Percentiles rank a stretch among this genome's conserved stretches.
Evolutionary conservation across 768 basidiomycete species (phyloP).

Genomic region (Hygrophorus pudorinus): DNA sequence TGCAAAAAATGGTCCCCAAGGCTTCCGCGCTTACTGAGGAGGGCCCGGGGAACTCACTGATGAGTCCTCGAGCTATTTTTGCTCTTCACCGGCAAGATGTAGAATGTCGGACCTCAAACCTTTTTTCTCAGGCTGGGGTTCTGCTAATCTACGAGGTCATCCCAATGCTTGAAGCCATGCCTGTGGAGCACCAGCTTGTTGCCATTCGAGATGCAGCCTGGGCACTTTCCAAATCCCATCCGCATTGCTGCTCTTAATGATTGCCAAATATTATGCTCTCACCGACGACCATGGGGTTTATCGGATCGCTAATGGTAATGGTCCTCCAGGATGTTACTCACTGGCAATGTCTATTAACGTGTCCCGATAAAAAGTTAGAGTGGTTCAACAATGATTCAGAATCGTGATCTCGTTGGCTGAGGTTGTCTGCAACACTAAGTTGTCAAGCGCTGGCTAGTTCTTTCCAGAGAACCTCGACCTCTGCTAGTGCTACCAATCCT

Average conservation of each 20-base stretch:
- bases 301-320: not conserved
- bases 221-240: constrained; percentile 4
- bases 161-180: constrained; percentile 11
- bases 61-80: no score
- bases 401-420: no score
- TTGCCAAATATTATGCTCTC: constrained; percentile 1
- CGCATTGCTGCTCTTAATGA: not conserved
- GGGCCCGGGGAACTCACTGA: constrained; percentile 19
- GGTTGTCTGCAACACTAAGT: no score
- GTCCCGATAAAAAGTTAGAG: no score
- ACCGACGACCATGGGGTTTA: not conserved
- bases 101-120: constrained; percentile 15
- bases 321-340: no score
- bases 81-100: no score
- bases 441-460: no score
- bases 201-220: constrained; percentile 8
- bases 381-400: no score
- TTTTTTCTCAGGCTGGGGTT: constrained; percentile 16
- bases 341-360: no score
- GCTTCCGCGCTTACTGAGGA: constrained; percentile 13
- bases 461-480: no score
- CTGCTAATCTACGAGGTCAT: constrained; percentile 15
- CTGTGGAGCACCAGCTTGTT: constrained; percentile 8
- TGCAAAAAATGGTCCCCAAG: constrained; percentile 10
- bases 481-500: no score